A percentile compares a stretch with the other conserved stretches of the same genome.
These are phyloP conservation scores for Lepidium sativum DNA, from an alignment of 345 rosid species.

Conservation along the genomic window DNA sequence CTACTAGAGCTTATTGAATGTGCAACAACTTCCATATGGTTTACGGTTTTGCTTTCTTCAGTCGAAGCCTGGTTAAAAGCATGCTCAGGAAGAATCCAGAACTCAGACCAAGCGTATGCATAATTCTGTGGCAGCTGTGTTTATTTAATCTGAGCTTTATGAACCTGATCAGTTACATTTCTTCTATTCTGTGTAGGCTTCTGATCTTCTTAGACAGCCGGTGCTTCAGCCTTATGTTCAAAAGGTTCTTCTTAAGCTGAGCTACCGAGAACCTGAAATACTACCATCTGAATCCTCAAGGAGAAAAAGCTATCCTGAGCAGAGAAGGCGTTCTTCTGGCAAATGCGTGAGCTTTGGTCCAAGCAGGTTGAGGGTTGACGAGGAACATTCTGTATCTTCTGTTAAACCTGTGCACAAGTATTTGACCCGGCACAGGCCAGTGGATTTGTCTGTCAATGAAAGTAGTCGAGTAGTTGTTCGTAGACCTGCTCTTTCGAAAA, in stretches of 20 bases:
- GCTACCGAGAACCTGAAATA: slow-evolving; percentile 55
- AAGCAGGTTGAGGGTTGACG: slow-evolving; percentile 62
- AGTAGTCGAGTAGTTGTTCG: slow-evolving; percentile 52
- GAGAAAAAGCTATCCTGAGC: slow-evolving; percentile 54
- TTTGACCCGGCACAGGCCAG: slow-evolving; percentile 30
- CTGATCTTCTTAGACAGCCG: slow-evolving; percentile 68
- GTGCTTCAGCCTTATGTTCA: slow-evolving; percentile 73
- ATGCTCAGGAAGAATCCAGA: slow-evolving; percentile 99
- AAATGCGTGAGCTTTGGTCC: slow-evolving; percentile 71
- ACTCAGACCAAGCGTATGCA: slow-evolving; percentile 85
- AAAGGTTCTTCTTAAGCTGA: slow-evolving; percentile 64
- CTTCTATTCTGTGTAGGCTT: slow-evolving; percentile 52
- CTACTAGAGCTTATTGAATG: background rate
- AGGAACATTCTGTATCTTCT: slow-evolving; percentile 65
- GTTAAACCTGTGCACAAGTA: slow-evolving; percentile 32
- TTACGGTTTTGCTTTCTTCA: slow-evolving; percentile 23
- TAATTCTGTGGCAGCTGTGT: slow-evolving; percentile 11
- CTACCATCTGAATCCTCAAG: slow-evolving; percentile 45
- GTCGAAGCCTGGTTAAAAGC: slow-evolving; percentile 92
- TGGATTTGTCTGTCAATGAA: slow-evolving; percentile 46
- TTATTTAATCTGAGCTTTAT: background rate
- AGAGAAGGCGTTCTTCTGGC: slow-evolving; percentile 40
- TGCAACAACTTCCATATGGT: slow-evolving; percentile 7
- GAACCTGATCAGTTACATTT: background rate
- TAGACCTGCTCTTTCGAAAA: slow-evolving; percentile 17